A percentile compares a stretch with the other conserved stretches of the same genome.
These are phyloP conservation scores for Chrysanthemum lavandulifolium DNA, from an alignment of 129 eudicot species.

Conservation along the genomic window DNA sequence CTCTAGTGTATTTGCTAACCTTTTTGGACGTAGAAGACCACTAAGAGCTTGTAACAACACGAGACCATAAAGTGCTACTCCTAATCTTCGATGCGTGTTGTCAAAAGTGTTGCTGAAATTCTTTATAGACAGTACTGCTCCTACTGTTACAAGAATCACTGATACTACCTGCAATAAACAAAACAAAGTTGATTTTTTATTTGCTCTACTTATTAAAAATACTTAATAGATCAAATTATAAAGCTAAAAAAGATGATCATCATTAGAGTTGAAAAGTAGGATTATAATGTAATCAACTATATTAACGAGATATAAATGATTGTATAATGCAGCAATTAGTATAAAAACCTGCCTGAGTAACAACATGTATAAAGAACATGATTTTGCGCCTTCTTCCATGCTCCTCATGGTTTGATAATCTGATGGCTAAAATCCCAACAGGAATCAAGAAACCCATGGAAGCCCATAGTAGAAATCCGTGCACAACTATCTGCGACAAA, in stretches of 20 bases:
- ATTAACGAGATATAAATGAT: constrained; percentile 21
- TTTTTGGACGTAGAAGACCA: constrained; percentile 69
- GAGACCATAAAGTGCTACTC: constrained; percentile 68
- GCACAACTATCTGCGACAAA: constrained; percentile 38
- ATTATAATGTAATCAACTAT: constrained; percentile 23
- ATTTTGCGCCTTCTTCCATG: constrained; percentile 51
- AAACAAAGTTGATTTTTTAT: not conserved
- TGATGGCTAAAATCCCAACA: constrained; percentile 55
- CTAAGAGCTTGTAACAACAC: constrained; percentile 62
- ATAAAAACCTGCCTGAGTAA: constrained; percentile 54
- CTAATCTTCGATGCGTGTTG: constrained; percentile 80
- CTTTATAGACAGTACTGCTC: constrained; percentile 66
- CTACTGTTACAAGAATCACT: constrained; percentile 61
- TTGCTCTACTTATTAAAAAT: not conserved
- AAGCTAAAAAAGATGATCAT: constrained; percentile 16
- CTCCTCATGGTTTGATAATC: constrained; percentile 60
- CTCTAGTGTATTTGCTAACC: constrained; percentile 35
- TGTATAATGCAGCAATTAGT: not conserved
- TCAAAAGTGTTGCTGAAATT: constrained; percentile 72
- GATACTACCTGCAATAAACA: constrained; percentile 51
- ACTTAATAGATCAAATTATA: constrained; percentile 9
- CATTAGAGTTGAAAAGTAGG: constrained; percentile 37
- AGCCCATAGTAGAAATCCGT: constrained; percentile 86
- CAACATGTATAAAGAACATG: constrained; percentile 60
- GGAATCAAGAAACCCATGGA: constrained; percentile 93